Evolutionary conservation across 2,329 filamentous ascomycete species (phyloP).

Genomic region (Cercospora brassicicola): DNA sequence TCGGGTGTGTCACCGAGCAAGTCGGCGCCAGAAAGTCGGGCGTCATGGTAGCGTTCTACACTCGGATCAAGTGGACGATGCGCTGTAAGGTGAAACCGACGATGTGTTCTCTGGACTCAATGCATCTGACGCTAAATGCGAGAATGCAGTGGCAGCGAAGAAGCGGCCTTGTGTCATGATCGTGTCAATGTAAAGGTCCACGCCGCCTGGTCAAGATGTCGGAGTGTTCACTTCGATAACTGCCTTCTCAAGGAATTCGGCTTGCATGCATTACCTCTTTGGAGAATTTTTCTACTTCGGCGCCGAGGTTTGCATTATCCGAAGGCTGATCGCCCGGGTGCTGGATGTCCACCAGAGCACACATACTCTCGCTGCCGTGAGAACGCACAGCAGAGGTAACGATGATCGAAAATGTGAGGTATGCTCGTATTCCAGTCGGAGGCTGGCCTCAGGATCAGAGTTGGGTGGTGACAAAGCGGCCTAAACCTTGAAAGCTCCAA

Average conservation of each 20-base stretch:
- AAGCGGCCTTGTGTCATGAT: background rate
- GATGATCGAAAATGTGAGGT: conserved; percentile 1
- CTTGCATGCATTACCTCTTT: background rate
- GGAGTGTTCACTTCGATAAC: background rate
- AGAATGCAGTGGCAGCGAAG: background rate
- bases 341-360: background rate
- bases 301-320: background rate
- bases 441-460: background rate
- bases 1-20: background rate
- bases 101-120: background rate
- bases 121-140: background rate
- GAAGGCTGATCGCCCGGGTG: background rate
- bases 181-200: background rate
- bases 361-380: background rate
- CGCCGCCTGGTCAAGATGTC: background rate
- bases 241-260: background rate
- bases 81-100: background rate
- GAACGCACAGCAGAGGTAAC: background rate
- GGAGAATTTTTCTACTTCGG: background rate
- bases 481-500: background rate
- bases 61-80: background rate
- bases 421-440: background rate
- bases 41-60: background rate
- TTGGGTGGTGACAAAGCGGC: background rate
- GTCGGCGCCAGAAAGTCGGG: background rate